Evolutionary conservation across 2,329 filamentous ascomycete species (phyloP).

Genomic region (Parastagonospora avenae): DNA sequence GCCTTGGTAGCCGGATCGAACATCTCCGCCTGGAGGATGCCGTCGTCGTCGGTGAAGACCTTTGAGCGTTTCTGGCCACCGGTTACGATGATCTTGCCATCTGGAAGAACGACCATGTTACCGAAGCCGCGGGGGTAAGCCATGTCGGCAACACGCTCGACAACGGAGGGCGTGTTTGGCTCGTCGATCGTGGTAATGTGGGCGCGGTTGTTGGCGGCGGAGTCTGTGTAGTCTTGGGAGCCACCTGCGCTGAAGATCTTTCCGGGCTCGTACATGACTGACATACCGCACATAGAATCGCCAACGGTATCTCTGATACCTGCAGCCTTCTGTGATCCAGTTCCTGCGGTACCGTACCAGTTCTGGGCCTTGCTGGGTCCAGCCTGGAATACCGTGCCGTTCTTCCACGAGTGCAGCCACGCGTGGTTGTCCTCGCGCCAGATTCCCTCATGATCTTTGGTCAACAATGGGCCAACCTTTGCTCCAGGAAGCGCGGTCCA

Average conservation of each 20-base stretch:
- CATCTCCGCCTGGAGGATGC: conserved; percentile 29
- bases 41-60: conserved; percentile 29
- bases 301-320: conserved; percentile 23
- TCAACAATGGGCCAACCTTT: conserved; percentile 57
- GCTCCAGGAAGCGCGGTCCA: conserved; percentile 57
- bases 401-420: conserved; percentile 60
- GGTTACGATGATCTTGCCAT: conserved; percentile 32
- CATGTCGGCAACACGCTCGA: conserved; percentile 33
- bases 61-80: conserved; percentile 29
- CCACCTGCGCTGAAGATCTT: conserved; percentile 33
- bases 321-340: conserved; percentile 21
- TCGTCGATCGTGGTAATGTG: conserved; percentile 29
- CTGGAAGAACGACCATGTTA: conserved; percentile 33
- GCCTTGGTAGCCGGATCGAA: conserved; percentile 30
- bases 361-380: conserved; percentile 59
- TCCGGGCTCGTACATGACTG: conserved; percentile 34
- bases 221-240: conserved; percentile 29
- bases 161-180: conserved; percentile 18
- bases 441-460: conserved; percentile 50
- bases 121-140: conserved; percentile 29
- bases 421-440: conserved; percentile 60
- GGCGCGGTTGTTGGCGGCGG: conserved; percentile 23
- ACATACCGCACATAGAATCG: conserved; percentile 31
- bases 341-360: conserved; percentile 30
- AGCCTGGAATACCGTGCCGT: conserved; percentile 59